Evolutionary conservation across 768 basidiomycete species (phyloP).

Genomic region (Phanerochaete sordida): DNA sequence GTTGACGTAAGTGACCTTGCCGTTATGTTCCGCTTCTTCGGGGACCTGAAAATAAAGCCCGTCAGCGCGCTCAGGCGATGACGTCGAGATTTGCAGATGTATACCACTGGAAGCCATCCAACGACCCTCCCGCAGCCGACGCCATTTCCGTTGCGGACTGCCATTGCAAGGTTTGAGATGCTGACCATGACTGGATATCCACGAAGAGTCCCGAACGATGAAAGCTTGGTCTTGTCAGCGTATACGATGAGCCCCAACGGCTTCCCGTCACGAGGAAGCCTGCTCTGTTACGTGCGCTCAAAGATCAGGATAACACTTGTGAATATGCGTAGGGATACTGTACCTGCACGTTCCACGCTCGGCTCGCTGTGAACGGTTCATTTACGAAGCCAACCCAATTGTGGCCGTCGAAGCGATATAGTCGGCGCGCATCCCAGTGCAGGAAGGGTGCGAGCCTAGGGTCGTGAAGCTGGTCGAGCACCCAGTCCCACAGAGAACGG

Average conservation of each 20-base stretch:
- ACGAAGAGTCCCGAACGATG: slow-evolving; percentile 14
- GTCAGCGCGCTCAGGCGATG: too few relatives aligned
- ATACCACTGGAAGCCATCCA: slow-evolving; percentile 25
- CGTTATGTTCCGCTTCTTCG: slow-evolving; percentile 1
- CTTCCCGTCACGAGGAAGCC: slow-evolving; percentile 7
- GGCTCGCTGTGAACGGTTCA: slow-evolving; percentile 16
- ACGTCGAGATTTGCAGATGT: not conserved
- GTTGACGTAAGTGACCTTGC: slow-evolving; percentile 14
- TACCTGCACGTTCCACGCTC: slow-evolving; percentile 15
- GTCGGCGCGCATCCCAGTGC: slow-evolving; percentile 11
- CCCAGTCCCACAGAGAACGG: slow-evolving; percentile 12
- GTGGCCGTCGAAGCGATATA: slow-evolving; percentile 9
- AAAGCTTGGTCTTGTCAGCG: slow-evolving; percentile 21
- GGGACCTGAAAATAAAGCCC: slow-evolving; percentile 7
- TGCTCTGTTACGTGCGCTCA: slow-evolving; percentile 6
- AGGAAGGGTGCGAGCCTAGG: slow-evolving; percentile 6
- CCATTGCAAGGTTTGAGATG: slow-evolving; percentile 13
- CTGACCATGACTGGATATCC: slow-evolving; percentile 18
- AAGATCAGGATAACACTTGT: too few relatives aligned
- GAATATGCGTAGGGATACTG: not conserved
- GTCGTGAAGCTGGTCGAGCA: slow-evolving; percentile 7
- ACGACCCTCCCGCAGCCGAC: slow-evolving; percentile 18
- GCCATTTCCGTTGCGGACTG: slow-evolving; percentile 11
- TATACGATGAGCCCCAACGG: slow-evolving; percentile 13
- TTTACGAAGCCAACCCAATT: slow-evolving; percentile 7